Percentiles rank a stretch among this genome's conserved stretches.
Evolutionary conservation across 129 eudicot genomes (phyloP).

Genomic region (Artemisia annua): DNA sequence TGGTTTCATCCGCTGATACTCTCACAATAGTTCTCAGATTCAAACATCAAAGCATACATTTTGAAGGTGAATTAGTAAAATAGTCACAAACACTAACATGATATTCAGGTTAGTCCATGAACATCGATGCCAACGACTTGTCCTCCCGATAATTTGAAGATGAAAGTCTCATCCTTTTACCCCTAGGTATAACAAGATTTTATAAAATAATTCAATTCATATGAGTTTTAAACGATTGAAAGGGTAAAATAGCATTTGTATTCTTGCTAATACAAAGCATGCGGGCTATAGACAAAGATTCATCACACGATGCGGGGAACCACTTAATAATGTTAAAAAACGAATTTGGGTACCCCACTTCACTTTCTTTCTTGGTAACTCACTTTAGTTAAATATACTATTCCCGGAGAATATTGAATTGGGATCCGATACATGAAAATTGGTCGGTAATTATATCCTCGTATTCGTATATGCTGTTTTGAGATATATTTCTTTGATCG

Average conservation of each 20-base stretch:
- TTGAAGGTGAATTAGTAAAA: too few relatives aligned
- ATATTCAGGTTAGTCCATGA: too few relatives aligned
- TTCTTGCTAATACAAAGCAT: background rate
- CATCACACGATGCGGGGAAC: conserved; percentile 1
- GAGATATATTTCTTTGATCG: background rate
- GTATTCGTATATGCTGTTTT: background rate
- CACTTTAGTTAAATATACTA: background rate
- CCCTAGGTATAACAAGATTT: too few relatives aligned
- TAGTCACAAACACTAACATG: too few relatives aligned
- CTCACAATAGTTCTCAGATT: too few relatives aligned
- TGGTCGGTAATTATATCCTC: conserved; percentile 2
- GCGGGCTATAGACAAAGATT: conserved; percentile 7
- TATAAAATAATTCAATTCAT: too few relatives aligned
- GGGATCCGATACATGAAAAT: background rate
- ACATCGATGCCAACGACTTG: too few relatives aligned
- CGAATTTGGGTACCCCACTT: conserved; percentile 1
- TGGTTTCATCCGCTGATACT: too few relatives aligned
- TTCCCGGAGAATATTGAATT: background rate
- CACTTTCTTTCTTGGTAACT: background rate
- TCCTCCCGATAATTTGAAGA: too few relatives aligned
- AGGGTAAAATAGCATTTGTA: background rate
- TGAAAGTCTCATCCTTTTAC: too few relatives aligned
- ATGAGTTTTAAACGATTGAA: background rate
- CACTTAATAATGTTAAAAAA: conserved; percentile 3
- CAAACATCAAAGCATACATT: too few relatives aligned